These are phyloP conservation scores for Pecoramyces ruminantium DNA, from an alignment of 192 early-diverging fungal species.

Conservation along the genomic window DNA sequence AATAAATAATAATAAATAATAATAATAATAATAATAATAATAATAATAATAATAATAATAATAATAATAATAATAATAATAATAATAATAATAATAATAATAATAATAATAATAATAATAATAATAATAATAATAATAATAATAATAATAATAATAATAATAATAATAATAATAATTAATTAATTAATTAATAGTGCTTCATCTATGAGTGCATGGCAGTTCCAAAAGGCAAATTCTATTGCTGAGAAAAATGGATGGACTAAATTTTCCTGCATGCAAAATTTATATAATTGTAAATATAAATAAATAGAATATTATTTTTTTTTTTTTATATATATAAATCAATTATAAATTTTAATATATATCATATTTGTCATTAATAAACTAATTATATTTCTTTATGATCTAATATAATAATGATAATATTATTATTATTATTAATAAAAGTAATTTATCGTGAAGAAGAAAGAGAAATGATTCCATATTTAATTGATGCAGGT, in stretches of 20 bases:
- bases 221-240: conserved; percentile 21
- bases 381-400: no score
- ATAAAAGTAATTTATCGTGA: conserved; percentile 25
- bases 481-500: conserved; percentile 17
- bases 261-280: conserved; percentile 26
- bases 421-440: no score
- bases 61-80: neutral
- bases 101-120: neutral
- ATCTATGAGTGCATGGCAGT: conserved; percentile 29
- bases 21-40: neutral
- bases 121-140: neutral
- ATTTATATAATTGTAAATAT: conserved; percentile 15
- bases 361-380: no score
- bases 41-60: neutral
- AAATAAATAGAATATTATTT: conserved; percentile 1
- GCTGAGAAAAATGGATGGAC: conserved; percentile 30
- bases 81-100: neutral
- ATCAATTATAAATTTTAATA: no score
- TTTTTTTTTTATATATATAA: conserved; percentile 3
- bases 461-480: conserved; percentile 38
- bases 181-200: conserved; percentile 5
- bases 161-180: neutral
- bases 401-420: no score
- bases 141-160: neutral
- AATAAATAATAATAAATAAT: neutral